phyloP scores from a whole-genome alignment of 192 early-diverging fungal genomes.

The Coemansia sp. region DNA sequence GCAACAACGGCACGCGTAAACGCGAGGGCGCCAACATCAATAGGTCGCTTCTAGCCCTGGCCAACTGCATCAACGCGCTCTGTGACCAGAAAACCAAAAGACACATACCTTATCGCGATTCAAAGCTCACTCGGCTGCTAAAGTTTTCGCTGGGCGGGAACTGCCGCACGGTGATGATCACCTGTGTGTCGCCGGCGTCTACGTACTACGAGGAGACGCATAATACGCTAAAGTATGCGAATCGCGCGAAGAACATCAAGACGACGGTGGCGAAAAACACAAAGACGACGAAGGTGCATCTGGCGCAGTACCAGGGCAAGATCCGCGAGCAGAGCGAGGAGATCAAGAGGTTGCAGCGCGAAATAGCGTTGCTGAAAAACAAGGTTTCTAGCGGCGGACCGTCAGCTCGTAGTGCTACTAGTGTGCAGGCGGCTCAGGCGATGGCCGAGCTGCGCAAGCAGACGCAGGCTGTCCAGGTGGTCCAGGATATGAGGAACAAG shows the following conservation, averaged over 20 bases:
- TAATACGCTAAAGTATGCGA: conserved; percentile 77
- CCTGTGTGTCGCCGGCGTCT: conserved; percentile 64
- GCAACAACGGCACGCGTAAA: conserved; percentile 63
- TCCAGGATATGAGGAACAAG: conserved; percentile 51
- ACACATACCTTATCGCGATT: conserved; percentile 74
- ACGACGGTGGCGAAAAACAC: conserved; percentile 64
- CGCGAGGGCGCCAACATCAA: conserved; percentile 81
- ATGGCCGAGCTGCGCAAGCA: conserved; percentile 45
- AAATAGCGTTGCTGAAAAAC: conserved; percentile 28
- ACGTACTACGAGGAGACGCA: conserved; percentile 71
- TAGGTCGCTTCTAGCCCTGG: conserved; percentile 67
- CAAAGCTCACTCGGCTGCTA: conserved; percentile 67
- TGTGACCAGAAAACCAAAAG: conserved; percentile 53
- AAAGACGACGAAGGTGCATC: conserved; percentile 56
- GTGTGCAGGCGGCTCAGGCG: conserved; percentile 29
- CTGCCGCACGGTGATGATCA: conserved; percentile 78
- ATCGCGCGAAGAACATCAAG: conserved; percentile 66
- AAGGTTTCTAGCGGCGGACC: neutral
- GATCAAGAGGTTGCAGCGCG: conserved; percentile 55
- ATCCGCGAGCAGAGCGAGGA: conserved; percentile 62
- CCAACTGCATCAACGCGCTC: conserved; percentile 76
- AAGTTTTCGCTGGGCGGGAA: conserved; percentile 78
- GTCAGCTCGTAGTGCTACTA: neutral
- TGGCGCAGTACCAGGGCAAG: conserved; percentile 61
- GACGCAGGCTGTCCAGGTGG: conserved; percentile 45